Base-by-base conservation (phyloP, 2,329 filamentous ascomycete genomes). In the Aureobasidium sp. region DNA sequence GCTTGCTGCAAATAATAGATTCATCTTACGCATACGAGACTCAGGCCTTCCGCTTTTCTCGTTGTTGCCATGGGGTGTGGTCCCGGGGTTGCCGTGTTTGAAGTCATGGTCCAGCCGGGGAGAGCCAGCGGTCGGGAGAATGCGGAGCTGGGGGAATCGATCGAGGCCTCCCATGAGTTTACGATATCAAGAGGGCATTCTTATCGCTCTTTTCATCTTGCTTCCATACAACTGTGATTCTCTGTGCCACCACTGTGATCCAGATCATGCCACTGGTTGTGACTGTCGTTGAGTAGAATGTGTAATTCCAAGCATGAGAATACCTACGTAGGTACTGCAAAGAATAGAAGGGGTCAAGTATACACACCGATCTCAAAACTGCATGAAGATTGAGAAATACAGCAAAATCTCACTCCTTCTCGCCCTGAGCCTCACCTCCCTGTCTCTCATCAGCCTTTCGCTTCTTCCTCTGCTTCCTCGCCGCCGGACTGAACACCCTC, bases 381-480 rank as follows among this genome's bases (percentile, higher is more conserved):
- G 19, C 8, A 14, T 14, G 17, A 11, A 3, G n/a, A 21, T 8
- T 22, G 16, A 44, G 3, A 6, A 4, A 4, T 22, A 35, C 32
- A 14, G 5, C 3, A 4, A 3, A 14, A 14, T 3, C 32, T 35
- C 32, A 35, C 12, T 10, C 17, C 41, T 45, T 32, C 29, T 45
- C 41, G 16, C 27, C 27, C 41, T 34, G 12, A 24, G 10, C n/a
- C 11, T 45, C 44, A 19, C 29, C 3, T 27, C 21, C 57, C 39
- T 56, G 57, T 50, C 61, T 58, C 56, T 62, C 60, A 53, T 41
- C 60, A 27, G 63, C 63, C 42, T 66, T 66, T 60, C 63, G 66
- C 12, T 66, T 61, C 57, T 63, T 66, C 60, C 63, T 66, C 12
- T 66, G 61, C 57, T 63, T 68, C 44, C 66, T 60, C 12, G 59